Base-by-base conservation (phyloP, 2,329 filamentous ascomycete species). In the Stemphylium vesicarium region DNA sequence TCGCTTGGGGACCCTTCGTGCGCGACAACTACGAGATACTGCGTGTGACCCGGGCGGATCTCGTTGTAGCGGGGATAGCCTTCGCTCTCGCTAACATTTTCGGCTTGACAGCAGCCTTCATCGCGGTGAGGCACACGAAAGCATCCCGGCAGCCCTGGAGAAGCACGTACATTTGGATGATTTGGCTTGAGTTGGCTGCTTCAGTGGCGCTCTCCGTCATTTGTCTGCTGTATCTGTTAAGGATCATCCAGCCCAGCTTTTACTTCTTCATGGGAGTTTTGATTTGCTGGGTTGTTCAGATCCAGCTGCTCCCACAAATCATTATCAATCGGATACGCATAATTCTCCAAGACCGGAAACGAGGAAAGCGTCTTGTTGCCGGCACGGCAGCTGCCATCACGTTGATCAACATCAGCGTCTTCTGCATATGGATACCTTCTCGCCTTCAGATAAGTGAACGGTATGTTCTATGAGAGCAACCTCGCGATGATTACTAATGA, bases 101-200 rank as follows among this genome's bases (percentile, higher is more conserved):
- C 51, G 66, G 59, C 4, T 38, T 59, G 11, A 41, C 56, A 10
- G 66, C 72, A 6, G 63, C 74, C 32, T 78, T 71, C 47, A 58
- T 66, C 33, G 75, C 70, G 7, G 39, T 57, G 24, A 53, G 11
- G 50, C 71, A 62, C 58, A 76, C 48, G 42, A 66, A 42, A 49
- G 39, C 51, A 12, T 66, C 63, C 22, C 60, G 61, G 4, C 50
- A 36, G 50, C 56, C 70, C 7, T 55, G 58, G 35, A 60, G 58
- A 13, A 79, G 77, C 44, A 57, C 65, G 0, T 81, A 81, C 50
- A 70, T 82, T 0, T 77, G 75, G 70, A 78, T 82, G 77, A 73
- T 82, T 45, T 82, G 80, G 80, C 49, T 75, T 5, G 80, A 82
- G 62, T 71, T 81, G 7, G 13, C 70, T 3, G 78, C 78, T 3